Percentiles rank a stretch among this genome's conserved stretches.
These are phyloP conservation scores for Ogataea hybrid DNA, from an alignment of 1,139 yeast species.

Conservation along the genomic window DNA sequence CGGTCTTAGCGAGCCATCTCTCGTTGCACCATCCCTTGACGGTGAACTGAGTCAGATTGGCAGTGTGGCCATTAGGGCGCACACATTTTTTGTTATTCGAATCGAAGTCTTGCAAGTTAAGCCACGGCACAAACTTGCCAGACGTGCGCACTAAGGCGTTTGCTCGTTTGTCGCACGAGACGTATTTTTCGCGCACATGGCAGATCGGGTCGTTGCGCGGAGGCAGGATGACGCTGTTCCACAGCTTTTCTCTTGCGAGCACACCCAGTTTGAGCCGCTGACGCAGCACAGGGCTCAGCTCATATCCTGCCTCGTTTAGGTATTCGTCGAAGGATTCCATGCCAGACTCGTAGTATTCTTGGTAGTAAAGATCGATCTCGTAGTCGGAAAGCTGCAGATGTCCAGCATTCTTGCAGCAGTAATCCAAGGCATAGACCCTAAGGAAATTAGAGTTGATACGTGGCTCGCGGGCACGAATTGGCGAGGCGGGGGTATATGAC, in stretches of 20 bases:
- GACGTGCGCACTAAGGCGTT: constrained; percentile 23
- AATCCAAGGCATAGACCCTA: constrained; percentile 48
- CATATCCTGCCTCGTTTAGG: constrained; percentile 15
- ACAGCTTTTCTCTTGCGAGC: constrained; percentile 42
- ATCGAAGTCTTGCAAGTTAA: constrained; percentile 24
- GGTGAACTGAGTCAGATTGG: constrained; percentile 42
- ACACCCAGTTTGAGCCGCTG: constrained; percentile 33
- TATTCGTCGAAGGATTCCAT: constrained; percentile 21
- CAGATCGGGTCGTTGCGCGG: constrained; percentile 41
- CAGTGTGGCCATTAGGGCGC: constrained; percentile 27
- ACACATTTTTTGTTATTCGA: constrained; percentile 18
- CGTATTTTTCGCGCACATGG: constrained; percentile 7
- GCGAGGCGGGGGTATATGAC: not conserved
- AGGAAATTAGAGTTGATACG: constrained; percentile 48
- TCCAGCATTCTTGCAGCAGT: constrained; percentile 35
- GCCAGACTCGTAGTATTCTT: constrained; percentile 26
- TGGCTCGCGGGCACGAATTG: constrained; percentile 40
- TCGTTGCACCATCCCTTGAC: constrained; percentile 53
- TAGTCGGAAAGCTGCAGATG: constrained; percentile 35
- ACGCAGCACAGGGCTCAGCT: constrained; percentile 11
- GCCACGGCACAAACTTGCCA: constrained; percentile 40
- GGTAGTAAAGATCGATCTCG: constrained; percentile 31
- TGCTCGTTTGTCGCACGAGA: constrained; percentile 3
- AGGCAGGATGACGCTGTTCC: constrained; percentile 47
- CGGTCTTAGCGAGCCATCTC: constrained; percentile 38